Base-by-base conservation (phyloP, 1,284 basidiomycete species). In the Ceratobasidium sp. region DNA sequence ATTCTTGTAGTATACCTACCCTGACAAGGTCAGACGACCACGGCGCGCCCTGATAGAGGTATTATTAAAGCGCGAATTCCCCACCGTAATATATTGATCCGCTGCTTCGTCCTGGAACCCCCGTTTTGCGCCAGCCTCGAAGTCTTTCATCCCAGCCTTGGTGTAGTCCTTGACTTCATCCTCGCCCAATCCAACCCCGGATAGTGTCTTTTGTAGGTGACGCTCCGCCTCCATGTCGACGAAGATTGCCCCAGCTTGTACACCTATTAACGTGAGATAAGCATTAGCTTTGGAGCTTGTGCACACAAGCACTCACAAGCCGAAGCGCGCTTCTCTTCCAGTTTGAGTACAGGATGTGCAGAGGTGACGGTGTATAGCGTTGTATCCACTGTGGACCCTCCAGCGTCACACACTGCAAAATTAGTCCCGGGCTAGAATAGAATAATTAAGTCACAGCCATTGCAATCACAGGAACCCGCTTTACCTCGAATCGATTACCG, bases 351-450 rank as follows among this genome's bases (percentile, higher is more conserved):
- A 16, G 72, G 72, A 9, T 41, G 25, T 13, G 52, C 23, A 3
- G 46, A 7, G 1, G 39, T 62, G 29, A 71, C 70, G 8, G 41
- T 25, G 53, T 73, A 73, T 11, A 71, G 23, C 0, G 72, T 70
- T 1, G 67, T 70, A 42, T 73, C 73, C 14, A 73, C 71, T 7
- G 73, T 73, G 6, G 73, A 73, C 1, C 73, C 73, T 25, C 73
- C 73, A n/a, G 73, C 73, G 46, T 73, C 72, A 19, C 69, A 58
- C 14, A 73, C 62, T 3, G 44, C 59, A 42, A 73, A 68, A 1
- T 60, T 59, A 5, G 54, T 60, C 13, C 67, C 72, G 44, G 53
- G n/a, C 69, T 70, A n/a, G 6, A 16, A 14, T 21, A 36, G 29
- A 54, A 19, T 54, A 2, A 33, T 36, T 11, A 14, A 14, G 14